Base-by-base conservation (phyloP, 129 eudicot species). In the Artemisia annua region DNA sequence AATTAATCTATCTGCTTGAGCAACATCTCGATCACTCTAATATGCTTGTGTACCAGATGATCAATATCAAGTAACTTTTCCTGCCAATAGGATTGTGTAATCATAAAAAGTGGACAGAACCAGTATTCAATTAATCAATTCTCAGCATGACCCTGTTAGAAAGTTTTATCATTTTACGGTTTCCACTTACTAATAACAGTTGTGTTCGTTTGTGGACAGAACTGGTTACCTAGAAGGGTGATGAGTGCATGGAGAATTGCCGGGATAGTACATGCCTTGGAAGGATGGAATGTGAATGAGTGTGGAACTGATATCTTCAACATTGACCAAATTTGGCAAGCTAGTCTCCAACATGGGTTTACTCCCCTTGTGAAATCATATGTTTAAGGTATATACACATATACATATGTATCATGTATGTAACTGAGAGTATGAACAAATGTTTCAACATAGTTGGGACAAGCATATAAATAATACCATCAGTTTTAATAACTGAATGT, bases 181-280 rank as follows among this genome's bases (percentile, higher is more conserved):
- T 1, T 15, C 14, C 11, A 3, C 54, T 11, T 14, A 71, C 14
- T 8, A 11, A 22, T 9, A 56, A 24, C 48, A 12, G 20, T 75
- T 20, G 3, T 22, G 0, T 30, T 52, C 65, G 10, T 30, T 52
- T 59, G 10, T 9, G 43, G 6, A 51, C 83, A 90, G 95, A 87
- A 91, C 66, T 91, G 97, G 97, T 69, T 91, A 81, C 95, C 97
- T 56, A 85, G 97, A 77, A 83, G 87, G 79, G 97, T 82, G 63
- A 83, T 91, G 89, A 91, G 97, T 63, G 97, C 91, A 32, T 83
- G 89, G 87, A 85, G 91, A 32, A 73, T 87, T 68, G 91, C 95
- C 22, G 95, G 97, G 65, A 87, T 91, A 50, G 5, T 90, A 63
- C 97, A 91, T 59, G 95, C 85, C 2, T 52, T 80, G 43, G 95